phyloP scores from a whole-genome alignment of 495 filamentous ascomycete genomes.

The Mycothermus thermophilus region DNA sequence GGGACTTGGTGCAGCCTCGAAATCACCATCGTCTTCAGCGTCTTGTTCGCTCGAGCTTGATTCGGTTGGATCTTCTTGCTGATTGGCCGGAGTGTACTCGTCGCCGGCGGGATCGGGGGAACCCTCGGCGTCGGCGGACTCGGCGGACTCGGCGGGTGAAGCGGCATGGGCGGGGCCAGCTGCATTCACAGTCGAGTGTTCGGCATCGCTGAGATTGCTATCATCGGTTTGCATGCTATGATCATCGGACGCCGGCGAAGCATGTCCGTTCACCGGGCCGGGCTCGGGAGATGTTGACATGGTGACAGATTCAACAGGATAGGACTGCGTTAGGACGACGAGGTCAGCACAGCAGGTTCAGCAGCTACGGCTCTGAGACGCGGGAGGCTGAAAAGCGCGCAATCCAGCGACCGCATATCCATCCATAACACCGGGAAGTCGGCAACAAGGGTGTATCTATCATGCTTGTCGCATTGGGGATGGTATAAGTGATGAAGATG shows the following conservation, averaged over 20 bases:
- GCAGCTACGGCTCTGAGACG: conserved; percentile 8
- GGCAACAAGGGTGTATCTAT: conserved; percentile 13
- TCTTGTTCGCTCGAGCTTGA: conserved; percentile 55
- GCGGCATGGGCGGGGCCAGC: too few species aligned
- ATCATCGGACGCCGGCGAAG: conserved; percentile 19
- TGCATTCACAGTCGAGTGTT: conserved; percentile 19
- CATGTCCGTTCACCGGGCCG: conserved; percentile 30
- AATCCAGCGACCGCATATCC: conserved; percentile 24
- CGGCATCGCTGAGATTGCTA: conserved; percentile 27
- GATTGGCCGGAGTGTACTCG: conserved; percentile 31
- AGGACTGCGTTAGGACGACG: conserved; percentile 33
- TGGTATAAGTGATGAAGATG: conserved; percentile 31
- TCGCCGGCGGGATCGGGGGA: conserved; percentile 59
- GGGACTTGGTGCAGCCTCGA: conserved; percentile 50
- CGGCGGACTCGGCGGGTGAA: conserved; percentile 20
- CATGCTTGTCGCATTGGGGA: conserved; percentile 31
- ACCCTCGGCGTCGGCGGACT: conserved; percentile 41
- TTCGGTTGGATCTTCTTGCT: conserved; percentile 20
- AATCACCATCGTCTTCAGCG: conserved; percentile 70
- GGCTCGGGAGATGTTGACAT: conserved; percentile 38
- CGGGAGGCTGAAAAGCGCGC: conserved; percentile 16
- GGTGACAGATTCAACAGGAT: conserved; percentile 22
- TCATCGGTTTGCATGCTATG: conserved; percentile 16
- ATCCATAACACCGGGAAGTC: conserved; percentile 12
- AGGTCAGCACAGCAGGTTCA: conserved; percentile 27